Base-by-base conservation (phyloP, 2,329 filamentous ascomycete species). In the Aspergillus flavus region DNA sequence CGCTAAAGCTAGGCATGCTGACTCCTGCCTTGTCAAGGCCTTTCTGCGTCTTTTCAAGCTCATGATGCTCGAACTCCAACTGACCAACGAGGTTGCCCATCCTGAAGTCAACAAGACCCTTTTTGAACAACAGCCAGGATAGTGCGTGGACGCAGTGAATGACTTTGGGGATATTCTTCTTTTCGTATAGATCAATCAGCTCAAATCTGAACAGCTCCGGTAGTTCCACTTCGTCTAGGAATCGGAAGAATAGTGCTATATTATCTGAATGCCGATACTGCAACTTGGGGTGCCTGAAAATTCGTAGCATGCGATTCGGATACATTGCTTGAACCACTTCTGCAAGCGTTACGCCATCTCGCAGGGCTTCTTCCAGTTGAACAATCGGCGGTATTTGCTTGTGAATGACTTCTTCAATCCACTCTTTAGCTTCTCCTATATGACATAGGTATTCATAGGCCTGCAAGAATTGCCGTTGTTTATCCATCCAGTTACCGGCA, bases 381-480 rank as follows among this genome's bases (percentile, higher is more conserved):
- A 99, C 91, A 70, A 98, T 97, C 0, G 94, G 91, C 4, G 95
- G 94, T 43, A 99, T 92, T 58, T 90, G 84, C 68, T 90, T 89
- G 66, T 94, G 88, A 61, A 95, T 92, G 64, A 97, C 88, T 75
- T 96, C 89, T 74, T 99, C 95, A 68, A 99, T 97, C 95, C 95
- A 99, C 79, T 98, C 94, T 76, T 98, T 98, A 26, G 95, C 95
- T 82, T 99, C 95, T 76, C 95, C 95, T 68, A 99, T 98, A 75
- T 99, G 95, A 76, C 95, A 99, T 43, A 99, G 89, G 76, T 99
- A 99, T 77, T 99, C 95, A 75, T 99, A 99, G 7, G 95, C 95
- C 78, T 96, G 92, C 59, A 99, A 81, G 73, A 97, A 98, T 76
- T 98, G 94, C 30, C 95, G 88, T 76, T 99, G 94, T 75, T 96